Percentiles rank a stretch among this genome's conserved stretches.
phyloP scores from a whole-genome alignment of 192 early-diverging fungal genomes.

The Coemansia furcata region DNA sequence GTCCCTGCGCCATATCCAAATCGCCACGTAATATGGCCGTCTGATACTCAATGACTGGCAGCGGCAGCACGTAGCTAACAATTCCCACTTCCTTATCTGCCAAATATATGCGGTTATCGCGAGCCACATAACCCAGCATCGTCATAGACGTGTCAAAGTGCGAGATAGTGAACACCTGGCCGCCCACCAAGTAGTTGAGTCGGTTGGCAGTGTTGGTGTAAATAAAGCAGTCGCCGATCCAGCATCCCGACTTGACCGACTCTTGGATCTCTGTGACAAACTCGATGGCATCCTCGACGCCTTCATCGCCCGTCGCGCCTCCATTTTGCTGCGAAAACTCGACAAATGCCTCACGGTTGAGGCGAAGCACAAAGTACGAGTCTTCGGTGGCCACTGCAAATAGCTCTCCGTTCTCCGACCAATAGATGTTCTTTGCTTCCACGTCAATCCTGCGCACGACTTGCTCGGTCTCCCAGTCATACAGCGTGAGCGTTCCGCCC shows the following conservation, averaged over 20 bases:
- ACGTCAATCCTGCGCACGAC: conserved; percentile 94
- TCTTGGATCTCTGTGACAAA: conserved; percentile 92
- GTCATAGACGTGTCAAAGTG: conserved; percentile 94
- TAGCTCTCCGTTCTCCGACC: conserved; percentile 93
- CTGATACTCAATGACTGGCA: conserved; percentile 97
- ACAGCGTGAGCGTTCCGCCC: conserved; percentile 83
- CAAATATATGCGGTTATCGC: conserved; percentile 92
- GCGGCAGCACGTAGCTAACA: conserved; percentile 85
- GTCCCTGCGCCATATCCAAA: conserved; percentile 69
- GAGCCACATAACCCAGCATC: conserved; percentile 90
- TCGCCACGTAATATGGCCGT: conserved; percentile 96
- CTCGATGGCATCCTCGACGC: conserved; percentile 94
- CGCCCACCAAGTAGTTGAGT: conserved; percentile 95
- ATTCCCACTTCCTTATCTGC: conserved; percentile 93
- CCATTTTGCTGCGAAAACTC: conserved; percentile 69
- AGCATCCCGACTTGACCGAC: conserved; percentile 87
- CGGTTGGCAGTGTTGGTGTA: conserved; percentile 90
- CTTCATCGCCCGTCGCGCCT: conserved; percentile 78
- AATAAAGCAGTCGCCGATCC: conserved; percentile 99
- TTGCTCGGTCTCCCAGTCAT: conserved; percentile 96
- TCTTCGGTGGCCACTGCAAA: conserved; percentile 92
- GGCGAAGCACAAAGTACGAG: conserved; percentile 92
- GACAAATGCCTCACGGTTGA: conserved; percentile 81
- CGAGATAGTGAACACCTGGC: conserved; percentile 88
- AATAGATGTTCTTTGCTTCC: conserved; percentile 82